phyloP scores from a whole-genome alignment of 169 alveolate genomes.

The Sarcocystis neurona region DNA sequence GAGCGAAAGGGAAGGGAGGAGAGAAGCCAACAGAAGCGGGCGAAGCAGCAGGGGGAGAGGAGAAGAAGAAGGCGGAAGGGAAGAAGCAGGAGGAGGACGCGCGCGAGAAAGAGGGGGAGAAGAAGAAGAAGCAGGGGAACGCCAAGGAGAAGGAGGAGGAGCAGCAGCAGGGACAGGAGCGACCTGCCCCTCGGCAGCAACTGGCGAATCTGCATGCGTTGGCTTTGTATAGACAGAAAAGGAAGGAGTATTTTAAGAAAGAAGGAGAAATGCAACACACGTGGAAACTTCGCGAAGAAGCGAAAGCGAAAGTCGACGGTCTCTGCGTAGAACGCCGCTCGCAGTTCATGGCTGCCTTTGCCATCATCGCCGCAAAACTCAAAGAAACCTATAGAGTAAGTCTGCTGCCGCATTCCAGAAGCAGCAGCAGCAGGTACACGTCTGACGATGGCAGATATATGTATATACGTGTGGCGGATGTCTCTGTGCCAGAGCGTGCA shows the following conservation, averaged over 20 bases:
- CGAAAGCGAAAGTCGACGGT: background rate
- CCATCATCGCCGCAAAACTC: conserved; percentile 80
- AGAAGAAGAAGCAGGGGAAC: background rate
- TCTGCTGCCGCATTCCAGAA: background rate
- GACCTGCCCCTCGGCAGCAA: no score
- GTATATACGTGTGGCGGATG: background rate
- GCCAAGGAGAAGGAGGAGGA: conserved; percentile 20
- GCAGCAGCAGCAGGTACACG: background rate
- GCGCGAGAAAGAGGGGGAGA: background rate
- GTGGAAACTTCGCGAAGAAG: background rate
- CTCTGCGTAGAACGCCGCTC: background rate
- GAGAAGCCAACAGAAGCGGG: no score
- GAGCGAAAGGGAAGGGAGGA: no score
- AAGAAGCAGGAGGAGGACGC: background rate
- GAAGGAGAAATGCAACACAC: conserved; percentile 7
- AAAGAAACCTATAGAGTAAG: conserved; percentile 86
- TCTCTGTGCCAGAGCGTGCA: background rate
- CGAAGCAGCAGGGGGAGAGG: no score
- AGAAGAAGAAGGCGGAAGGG: background rate
- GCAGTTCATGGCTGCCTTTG: conserved; percentile 80
- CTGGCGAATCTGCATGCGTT: conserved; percentile 48
- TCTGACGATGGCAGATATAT: background rate
- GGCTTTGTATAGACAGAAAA: conserved; percentile 23
- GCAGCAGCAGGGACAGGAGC: conserved; percentile 24
- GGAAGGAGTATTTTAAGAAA: background rate